Evolutionary conservation across 192 early-diverging fungal species (phyloP).

Genomic region (Ambispora gerdemannii): DNA sequence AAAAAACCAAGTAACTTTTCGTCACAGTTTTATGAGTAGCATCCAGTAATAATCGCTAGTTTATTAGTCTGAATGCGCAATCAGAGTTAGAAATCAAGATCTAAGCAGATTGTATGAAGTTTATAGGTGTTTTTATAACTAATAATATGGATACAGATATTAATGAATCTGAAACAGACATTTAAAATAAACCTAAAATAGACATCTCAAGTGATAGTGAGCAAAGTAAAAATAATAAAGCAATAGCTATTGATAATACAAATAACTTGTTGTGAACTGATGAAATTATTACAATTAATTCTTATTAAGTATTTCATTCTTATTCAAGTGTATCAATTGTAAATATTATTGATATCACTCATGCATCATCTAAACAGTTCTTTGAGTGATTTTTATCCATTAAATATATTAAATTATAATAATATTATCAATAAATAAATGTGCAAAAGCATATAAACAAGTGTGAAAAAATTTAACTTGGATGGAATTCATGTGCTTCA

Average conservation of each 20-base stretch:
- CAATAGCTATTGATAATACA: background rate
- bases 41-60: background rate
- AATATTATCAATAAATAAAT: background rate
- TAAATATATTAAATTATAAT: background rate
- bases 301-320: background rate
- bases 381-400: background rate
- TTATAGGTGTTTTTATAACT: too few relatives aligned
- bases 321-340: background rate
- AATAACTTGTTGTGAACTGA: background rate
- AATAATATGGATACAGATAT: background rate
- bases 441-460: background rate
- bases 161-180: background rate
- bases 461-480: background rate
- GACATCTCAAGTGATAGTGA: conserved; percentile 7
- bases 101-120: background rate
- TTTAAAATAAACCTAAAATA: background rate
- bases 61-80: background rate
- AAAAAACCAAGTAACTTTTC: background rate
- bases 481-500: conserved; percentile 5
- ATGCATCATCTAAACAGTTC: conserved; percentile 4
- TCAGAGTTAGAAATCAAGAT: background rate
- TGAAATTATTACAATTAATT: background rate
- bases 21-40: background rate
- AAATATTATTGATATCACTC: background rate
- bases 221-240: background rate